Conservation (phyloP, 441 rosid genomes). For the Kokia cookei region DNA sequence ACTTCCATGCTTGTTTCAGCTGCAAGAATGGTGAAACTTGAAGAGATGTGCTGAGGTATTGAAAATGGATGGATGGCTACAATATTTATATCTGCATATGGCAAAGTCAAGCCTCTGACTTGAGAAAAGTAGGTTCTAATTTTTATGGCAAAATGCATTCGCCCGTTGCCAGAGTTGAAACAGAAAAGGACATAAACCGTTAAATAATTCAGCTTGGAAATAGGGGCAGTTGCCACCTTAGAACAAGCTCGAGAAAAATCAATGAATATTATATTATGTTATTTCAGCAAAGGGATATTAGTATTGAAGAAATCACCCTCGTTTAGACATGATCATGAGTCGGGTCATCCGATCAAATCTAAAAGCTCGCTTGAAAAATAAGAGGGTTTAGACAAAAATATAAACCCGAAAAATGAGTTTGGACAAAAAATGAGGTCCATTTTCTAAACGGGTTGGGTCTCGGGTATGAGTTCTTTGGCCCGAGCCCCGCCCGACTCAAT, state of each 20-base stretch:
- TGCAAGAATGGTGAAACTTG: conserved; percentile 9
- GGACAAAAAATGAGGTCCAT: no score
- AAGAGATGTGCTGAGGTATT: not conserved
- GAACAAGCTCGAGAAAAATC: not conserved
- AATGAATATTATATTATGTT: not conserved
- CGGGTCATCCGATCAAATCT: no score
- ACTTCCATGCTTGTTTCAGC: conserved; percentile 2
- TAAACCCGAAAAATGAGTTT: no score
- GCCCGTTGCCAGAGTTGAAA: not conserved
- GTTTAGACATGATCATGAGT: no score
- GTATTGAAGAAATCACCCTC: not conserved
- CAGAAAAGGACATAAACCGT: not conserved
- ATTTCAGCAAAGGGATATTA: not conserved
- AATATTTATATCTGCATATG: not conserved
- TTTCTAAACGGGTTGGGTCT: no score
- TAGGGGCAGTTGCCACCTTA: not conserved
- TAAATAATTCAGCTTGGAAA: no score
- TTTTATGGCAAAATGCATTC: no score
- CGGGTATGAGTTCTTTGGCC: no score
- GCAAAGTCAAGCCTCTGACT: not conserved
- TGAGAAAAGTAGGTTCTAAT: no score
- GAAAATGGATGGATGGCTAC: not conserved
- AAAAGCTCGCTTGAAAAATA: no score
- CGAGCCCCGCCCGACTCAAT: no score
- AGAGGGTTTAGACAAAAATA: no score